A percentile compares a stretch with the other conserved stretches of the same genome.
phyloP scores from a whole-genome alignment of 1,284 basidiomycete species.

The Cryptococcus floricola region DNA sequence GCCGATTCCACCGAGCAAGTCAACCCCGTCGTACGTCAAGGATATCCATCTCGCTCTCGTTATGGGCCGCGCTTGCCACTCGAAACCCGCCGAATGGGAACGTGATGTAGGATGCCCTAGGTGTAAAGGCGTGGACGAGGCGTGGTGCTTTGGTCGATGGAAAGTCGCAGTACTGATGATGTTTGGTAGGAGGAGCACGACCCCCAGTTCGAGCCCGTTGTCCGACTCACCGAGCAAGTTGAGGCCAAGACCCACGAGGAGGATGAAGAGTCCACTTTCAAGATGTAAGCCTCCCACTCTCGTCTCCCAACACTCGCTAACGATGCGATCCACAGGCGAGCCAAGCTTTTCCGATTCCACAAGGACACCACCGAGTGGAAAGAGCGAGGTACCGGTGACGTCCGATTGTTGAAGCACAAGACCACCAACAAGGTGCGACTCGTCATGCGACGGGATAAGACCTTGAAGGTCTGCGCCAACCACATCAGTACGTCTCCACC shows the following conservation, averaged over 20 bases:
- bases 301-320: not conserved
- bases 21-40: not conserved
- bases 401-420: constrained; percentile 82
- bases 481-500: constrained; percentile 70
- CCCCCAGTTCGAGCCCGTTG: constrained; percentile 92
- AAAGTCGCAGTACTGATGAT: not conserved
- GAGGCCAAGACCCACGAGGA: constrained; percentile 95
- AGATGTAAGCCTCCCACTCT: constrained; percentile 67
- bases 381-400: constrained; percentile 69
- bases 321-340: constrained; percentile 62
- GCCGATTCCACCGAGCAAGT: constrained; percentile 1
- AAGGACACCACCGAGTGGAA: constrained; percentile 85
- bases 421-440: constrained; percentile 86
- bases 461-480: constrained; percentile 98
- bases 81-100: not conserved
- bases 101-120: not conserved
- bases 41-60: not conserved
- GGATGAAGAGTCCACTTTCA: constrained; percentile 89
- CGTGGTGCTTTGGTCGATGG: not conserved
- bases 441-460: constrained; percentile 99
- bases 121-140: not conserved
- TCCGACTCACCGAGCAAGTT: constrained; percentile 88
- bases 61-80: not conserved
- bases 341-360: constrained; percentile 97
- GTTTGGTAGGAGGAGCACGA: constrained; percentile 64